Conservation (phyloP, 1,139 yeast species). For the Magnusiomyces suaveolens region DNA sequence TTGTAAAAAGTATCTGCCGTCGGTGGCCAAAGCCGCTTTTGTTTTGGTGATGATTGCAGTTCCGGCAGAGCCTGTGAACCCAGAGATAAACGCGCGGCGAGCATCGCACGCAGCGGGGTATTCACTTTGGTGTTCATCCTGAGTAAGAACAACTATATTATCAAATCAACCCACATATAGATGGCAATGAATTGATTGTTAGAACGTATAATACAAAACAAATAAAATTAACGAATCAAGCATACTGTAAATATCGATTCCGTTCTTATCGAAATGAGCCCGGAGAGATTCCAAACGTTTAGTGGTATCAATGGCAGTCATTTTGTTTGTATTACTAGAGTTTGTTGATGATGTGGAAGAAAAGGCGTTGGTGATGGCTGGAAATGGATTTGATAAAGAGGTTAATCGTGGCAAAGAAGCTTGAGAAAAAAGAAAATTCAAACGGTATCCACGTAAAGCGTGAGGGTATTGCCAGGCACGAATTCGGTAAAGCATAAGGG, state of each 20-base stretch:
- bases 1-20: slow-evolving; percentile 89
- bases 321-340: background rate
- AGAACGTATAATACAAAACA: background rate
- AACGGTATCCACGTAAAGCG: background rate
- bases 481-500: slow-evolving; percentile 3
- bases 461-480: slow-evolving; percentile 3
- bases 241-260: slow-evolving; percentile 53
- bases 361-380: background rate
- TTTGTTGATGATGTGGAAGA: background rate
- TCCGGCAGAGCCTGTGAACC: slow-evolving; percentile 90
- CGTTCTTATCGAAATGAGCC: slow-evolving; percentile 50
- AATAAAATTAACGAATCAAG: slow-evolving; percentile 31
- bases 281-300: slow-evolving; percentile 48
- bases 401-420: background rate
- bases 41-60: slow-evolving; percentile 73
- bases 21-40: slow-evolving; percentile 77
- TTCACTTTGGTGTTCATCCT: slow-evolving; percentile 91
- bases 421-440: too few species aligned
- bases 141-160: slow-evolving; percentile 60
- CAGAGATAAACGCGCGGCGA: slow-evolving; percentile 72
- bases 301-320: slow-evolving; percentile 17
- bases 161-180: too few species aligned
- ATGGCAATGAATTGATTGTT: background rate
- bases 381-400: background rate
- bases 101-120: slow-evolving; percentile 75